phyloP scores from a whole-genome alignment of 2,329 filamentous ascomycete genomes.

The Epichloe amarillans region DNA sequence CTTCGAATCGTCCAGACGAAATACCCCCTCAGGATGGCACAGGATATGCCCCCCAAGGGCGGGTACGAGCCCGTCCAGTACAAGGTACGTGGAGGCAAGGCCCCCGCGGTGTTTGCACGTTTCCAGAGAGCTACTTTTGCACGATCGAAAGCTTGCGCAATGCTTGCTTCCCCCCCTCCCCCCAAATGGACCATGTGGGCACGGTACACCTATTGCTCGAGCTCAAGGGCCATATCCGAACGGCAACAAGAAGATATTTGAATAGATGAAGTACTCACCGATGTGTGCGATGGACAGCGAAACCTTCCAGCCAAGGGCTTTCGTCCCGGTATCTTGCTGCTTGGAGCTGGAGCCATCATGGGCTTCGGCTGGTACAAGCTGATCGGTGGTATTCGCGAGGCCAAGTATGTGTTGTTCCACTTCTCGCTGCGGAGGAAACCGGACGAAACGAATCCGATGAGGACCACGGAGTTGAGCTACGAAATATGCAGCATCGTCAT shows the following conservation, averaged over 20 bases:
- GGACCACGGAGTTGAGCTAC: no score
- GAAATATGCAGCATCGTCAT: no score
- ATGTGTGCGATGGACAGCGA: conserved; percentile 40
- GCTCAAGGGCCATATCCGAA: no score
- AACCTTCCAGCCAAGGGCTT: conserved; percentile 89
- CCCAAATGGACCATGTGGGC: no score
- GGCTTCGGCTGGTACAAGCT: conserved; percentile 83
- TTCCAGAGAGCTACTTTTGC: no score
- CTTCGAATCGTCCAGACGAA: not conserved
- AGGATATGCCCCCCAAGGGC: conserved; percentile 92
- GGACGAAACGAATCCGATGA: no score
- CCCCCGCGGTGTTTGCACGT: not conserved
- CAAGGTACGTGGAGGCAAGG: conserved; percentile 48
- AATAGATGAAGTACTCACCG: no score
- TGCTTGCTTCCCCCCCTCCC: no score
- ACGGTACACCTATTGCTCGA: no score
- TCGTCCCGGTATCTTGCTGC: conserved; percentile 65
- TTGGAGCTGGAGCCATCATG: conserved; percentile 68
- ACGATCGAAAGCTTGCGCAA: no score
- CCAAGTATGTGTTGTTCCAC: conserved; percentile 53
- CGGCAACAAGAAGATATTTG: no score
- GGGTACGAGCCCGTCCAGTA: conserved; percentile 97
- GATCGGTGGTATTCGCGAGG: conserved; percentile 72
- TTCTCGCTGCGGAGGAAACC: no score
- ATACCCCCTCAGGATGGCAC: conserved; percentile 57